phyloP scores from a whole-genome alignment of 371 early-diverging fungal genomes.

The Chytridium lagenaria region DNA sequence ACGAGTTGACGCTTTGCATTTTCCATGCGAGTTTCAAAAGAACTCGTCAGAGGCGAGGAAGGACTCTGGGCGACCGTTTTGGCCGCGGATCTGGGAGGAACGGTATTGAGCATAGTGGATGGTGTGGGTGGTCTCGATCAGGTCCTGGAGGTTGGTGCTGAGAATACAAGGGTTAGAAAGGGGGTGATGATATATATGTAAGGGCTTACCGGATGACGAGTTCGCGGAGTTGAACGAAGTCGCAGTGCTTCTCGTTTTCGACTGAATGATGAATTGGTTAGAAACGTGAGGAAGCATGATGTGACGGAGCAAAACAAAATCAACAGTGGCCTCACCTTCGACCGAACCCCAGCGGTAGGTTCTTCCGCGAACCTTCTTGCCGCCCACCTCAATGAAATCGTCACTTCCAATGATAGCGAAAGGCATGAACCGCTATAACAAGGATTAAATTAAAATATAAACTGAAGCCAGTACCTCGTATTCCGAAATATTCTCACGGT shows the following conservation, averaged over 20 bases:
- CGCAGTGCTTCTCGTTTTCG: constrained; percentile 61
- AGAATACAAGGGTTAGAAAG: constrained; percentile 73
- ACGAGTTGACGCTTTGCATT: constrained; percentile 58
- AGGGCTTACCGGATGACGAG: constrained; percentile 49
- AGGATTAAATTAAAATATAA: no score
- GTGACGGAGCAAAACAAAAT: not conserved
- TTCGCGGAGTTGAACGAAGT: constrained; percentile 63
- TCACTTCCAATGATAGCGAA: constrained; percentile 63
- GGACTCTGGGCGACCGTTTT: constrained; percentile 75
- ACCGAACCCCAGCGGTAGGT: constrained; percentile 61
- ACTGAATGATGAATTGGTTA: constrained; percentile 27
- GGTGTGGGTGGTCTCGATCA: constrained; percentile 57
- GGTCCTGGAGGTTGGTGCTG: constrained; percentile 64
- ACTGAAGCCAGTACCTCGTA: constrained; percentile 60
- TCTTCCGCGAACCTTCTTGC: constrained; percentile 61
- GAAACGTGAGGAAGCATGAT: not conserved
- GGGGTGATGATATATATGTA: constrained; percentile 72
- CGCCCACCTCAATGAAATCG: constrained; percentile 52
- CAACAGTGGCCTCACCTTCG: constrained; percentile 57
- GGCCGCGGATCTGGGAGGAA: constrained; percentile 44
- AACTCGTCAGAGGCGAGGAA: constrained; percentile 77
- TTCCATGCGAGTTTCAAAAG: constrained; percentile 68
- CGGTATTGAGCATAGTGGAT: constrained; percentile 58
- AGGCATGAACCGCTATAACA: constrained; percentile 48
- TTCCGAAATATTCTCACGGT: constrained; percentile 61